Evolutionary conservation across 2,329 filamentous ascomycete species (phyloP).

Genomic region (Trichoderma asperellum): DNA sequence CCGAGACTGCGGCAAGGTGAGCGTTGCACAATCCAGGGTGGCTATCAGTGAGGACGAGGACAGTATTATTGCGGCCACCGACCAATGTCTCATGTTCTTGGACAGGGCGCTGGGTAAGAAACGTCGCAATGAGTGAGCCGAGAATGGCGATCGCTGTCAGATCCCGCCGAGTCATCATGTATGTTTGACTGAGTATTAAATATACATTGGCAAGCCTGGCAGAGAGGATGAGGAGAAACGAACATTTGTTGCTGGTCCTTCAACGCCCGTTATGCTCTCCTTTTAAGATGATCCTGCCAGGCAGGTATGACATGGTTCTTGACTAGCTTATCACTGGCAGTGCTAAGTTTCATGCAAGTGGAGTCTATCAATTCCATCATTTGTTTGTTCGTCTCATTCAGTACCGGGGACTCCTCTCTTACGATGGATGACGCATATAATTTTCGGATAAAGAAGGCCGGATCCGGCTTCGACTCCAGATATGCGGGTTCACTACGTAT

Average conservation of each 20-base stretch:
- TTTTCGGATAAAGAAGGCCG: background rate
- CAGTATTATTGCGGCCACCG: slow-evolving; percentile 37
- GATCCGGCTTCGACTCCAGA: background rate
- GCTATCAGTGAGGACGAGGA: slow-evolving; percentile 42
- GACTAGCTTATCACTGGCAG: background rate
- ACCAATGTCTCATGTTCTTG: background rate
- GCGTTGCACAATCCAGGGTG: slow-evolving; percentile 45
- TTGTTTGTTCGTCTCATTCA: background rate
- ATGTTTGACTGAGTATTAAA: background rate
- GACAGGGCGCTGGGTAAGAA: slow-evolving; percentile 10
- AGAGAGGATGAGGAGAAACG: background rate
- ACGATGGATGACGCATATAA: background rate
- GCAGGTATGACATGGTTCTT: background rate
- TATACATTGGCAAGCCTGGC: background rate
- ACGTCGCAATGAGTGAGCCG: slow-evolving; percentile 6
- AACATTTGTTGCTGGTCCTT: background rate
- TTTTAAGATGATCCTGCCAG: background rate
- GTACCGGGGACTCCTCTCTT: background rate
- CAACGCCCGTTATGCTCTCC: background rate
- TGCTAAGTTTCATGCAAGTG: background rate
- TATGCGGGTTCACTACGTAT: background rate
- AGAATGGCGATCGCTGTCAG: slow-evolving; percentile 9
- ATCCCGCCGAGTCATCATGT: slow-evolving; percentile 12
- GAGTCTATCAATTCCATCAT: background rate
- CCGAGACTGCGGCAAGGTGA: slow-evolving; percentile 42